A percentile compares a stretch with the other conserved stretches of the same genome.
Conservation (phyloP, 352 stramenopile genomes). For the Pythium brachiatum region DNA sequence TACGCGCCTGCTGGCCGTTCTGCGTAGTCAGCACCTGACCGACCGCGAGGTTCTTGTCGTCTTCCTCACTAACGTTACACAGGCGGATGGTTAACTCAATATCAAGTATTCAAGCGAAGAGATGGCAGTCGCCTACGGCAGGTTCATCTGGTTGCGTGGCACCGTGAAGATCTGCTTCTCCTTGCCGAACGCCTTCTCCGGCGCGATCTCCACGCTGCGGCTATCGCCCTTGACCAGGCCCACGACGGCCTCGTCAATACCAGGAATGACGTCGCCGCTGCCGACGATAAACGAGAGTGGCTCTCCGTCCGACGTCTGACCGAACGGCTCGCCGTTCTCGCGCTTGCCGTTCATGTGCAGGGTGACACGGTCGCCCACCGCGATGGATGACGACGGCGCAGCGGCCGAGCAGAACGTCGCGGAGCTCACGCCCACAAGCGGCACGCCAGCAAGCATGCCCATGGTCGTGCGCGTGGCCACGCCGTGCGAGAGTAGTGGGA, state of each 20-base stretch:
- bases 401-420: conserved; percentile 26
- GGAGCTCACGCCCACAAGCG: conserved; percentile 13
- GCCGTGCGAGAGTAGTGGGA: conserved; percentile 16
- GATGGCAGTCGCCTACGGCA: conserved; percentile 31
- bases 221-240: conserved; percentile 61
- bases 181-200: conserved; percentile 63
- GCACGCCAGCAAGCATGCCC: conserved; percentile 5
- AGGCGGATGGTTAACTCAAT: too few relatives aligned
- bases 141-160: conserved; percentile 68
- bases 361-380: conserved; percentile 65
- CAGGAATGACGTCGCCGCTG: conserved; percentile 61
- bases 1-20: conserved; percentile 53
- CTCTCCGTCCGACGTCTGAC: conserved; percentile 41
- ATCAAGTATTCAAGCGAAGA: background rate
- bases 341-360: conserved; percentile 67
- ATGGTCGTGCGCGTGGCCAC: background rate
- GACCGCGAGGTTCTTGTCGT: conserved; percentile 64
- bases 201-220: conserved; percentile 62
- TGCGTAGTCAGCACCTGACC: conserved; percentile 59
- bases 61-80: conserved; percentile 46
- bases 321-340: conserved; percentile 56
- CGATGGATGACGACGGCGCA: conserved; percentile 27
- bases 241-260: conserved; percentile 68
- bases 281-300: conserved; percentile 74
- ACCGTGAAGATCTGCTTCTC: conserved; percentile 64